Evolutionary conservation across 768 basidiomycete species (phyloP), one percentile per base, ranked within the genome.

Genomic region (Lentinula boryana): DNA sequence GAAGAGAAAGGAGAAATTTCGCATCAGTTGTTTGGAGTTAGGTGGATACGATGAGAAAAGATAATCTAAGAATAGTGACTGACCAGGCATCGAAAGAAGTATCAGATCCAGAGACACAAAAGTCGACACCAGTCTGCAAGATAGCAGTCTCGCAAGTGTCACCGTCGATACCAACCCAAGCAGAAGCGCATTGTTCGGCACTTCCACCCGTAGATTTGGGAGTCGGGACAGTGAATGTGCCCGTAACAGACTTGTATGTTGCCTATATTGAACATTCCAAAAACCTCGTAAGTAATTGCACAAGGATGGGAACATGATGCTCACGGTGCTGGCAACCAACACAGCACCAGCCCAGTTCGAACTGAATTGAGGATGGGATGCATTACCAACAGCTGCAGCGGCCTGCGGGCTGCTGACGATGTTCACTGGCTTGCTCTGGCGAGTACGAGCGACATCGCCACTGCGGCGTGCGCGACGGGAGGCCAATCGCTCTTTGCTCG

Each of bases 161-260:
- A 31, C 61, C 61, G 33, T 62, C 61, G 31, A 62, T 62, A 49
- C 61, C 61, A 23, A 62, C 61, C 61, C 61, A 62, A 18, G 61
- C 61, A 40, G 61, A 58, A 3, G 60, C 60, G 27, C 52, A 50
- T 51, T 49, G 58, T 32, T 41, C 35, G 49, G 15, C 15, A 36
- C 58, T 56, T 43, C 55, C 55, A 23, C 55, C 55, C 21, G 55
- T 56, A 27, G 55, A 46, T n/a, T 46, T 48, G 16, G 54, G 52
- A 21, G 40, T 61, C 3, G 60, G 60, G 9, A 61, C 60, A 21
- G 54, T 52, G 49, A 62, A 62, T 6, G 61, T 62, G 5, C 61
- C 61, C 13, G 49, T 53, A 32, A 62, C 55, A 35, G 43, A 36
- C 43, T 48, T 62, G 56, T 58, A 62, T 4, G 61, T 51, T 33